Conservation (phyloP, 2,329 filamentous ascomycete species). For the Penicillium sp. region DNA sequence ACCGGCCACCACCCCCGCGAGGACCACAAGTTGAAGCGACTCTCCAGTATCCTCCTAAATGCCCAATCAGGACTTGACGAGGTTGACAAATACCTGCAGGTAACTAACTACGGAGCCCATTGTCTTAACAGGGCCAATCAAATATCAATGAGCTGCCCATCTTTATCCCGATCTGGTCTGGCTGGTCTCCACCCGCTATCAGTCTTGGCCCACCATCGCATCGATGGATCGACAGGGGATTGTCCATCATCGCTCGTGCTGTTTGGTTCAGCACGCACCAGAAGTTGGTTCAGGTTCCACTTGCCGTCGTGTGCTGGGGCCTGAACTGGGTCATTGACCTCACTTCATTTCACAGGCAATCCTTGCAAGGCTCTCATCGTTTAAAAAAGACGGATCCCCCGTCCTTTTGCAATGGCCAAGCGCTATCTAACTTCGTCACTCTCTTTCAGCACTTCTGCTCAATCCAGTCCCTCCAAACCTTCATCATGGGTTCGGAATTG, state of each 20-base stretch:
- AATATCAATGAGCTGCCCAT: neutral
- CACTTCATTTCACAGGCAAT: constrained; percentile 3
- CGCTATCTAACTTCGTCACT: constrained; percentile 29
- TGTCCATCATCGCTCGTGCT: neutral
- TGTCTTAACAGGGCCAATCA: neutral
- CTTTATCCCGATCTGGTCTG: neutral
- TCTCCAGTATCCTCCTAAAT: neutral
- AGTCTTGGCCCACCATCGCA: constrained; percentile 1
- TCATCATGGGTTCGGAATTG: constrained; percentile 40
- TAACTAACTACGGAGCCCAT: neutral
- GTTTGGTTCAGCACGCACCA: constrained; percentile 5
- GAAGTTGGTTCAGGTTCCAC: constrained; percentile 9
- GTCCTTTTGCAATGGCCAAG: neutral
- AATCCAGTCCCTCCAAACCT: constrained; percentile 4
- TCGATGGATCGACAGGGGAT: constrained; percentile 11
- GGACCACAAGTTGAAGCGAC: neutral
- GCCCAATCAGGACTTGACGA: constrained; percentile 4
- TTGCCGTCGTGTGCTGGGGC: constrained; percentile 9
- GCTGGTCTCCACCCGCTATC: neutral
- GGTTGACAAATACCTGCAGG: constrained; percentile 9
- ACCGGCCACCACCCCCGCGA: neutral
- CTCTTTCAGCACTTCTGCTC: constrained; percentile 20
- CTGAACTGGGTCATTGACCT: constrained; percentile 1
- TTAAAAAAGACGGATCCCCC: neutral
- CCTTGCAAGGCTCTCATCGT: neutral